Evolutionary conservation across 2,329 filamentous ascomycete species (phyloP).

Genomic region (Domatiomyces catenatus): DNA sequence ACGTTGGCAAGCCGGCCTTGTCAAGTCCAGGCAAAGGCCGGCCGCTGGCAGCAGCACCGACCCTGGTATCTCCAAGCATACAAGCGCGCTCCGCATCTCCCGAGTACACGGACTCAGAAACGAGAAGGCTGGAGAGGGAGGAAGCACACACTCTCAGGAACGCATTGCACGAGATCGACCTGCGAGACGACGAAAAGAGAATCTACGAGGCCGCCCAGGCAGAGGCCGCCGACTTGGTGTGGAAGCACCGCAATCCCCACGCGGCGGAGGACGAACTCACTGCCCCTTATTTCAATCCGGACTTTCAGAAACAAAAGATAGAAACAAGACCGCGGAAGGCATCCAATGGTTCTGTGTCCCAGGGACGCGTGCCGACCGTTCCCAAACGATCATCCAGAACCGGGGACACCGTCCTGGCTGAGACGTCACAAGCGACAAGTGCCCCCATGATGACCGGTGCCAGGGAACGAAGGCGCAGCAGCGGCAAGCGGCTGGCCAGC

Average conservation of each 20-base stretch:
- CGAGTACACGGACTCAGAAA: conserved; percentile 39
- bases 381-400: neutral
- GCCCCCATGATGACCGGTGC: neutral
- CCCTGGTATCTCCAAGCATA: conserved; percentile 18
- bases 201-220: conserved; percentile 44
- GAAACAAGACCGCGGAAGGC: neutral
- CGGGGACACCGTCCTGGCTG: neutral
- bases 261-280: conserved; percentile 34
- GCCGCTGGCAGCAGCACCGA: conserved; percentile 25
- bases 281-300: conserved; percentile 32
- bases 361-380: neutral
- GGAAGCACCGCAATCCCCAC: conserved; percentile 43
- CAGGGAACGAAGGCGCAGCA: conserved; percentile 8
- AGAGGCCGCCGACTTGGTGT: conserved; percentile 50
- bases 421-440: neutral
- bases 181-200: conserved; percentile 37
- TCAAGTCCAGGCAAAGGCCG: conserved; percentile 18
- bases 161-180: conserved; percentile 44
- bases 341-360: neutral
- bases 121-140: conserved; percentile 42
- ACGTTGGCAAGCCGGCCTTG: conserved; percentile 4
- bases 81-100: conserved; percentile 25
- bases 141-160: conserved; percentile 41
- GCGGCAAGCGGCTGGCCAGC: conserved; percentile 21
- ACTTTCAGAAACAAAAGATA: conserved; percentile 22